Conservation (phyloP, 2,329 filamentous ascomycete species). For the Juglanconis juglandina region DNA sequence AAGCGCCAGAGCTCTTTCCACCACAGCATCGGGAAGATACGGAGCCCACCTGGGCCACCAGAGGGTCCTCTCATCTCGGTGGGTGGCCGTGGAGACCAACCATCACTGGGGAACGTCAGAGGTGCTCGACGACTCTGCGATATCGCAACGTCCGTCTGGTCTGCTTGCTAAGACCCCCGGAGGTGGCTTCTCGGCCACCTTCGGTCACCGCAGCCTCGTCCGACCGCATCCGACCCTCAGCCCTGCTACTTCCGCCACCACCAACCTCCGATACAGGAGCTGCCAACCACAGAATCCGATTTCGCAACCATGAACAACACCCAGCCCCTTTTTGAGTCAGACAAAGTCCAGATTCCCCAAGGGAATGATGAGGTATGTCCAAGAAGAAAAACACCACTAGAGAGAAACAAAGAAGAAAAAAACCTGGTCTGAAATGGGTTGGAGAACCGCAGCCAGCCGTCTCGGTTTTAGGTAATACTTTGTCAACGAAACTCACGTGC, state of each 20-base stretch:
- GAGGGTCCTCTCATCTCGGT: slow-evolving; percentile 1
- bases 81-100: not conserved
- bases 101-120: not conserved
- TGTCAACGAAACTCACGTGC: slow-evolving; percentile 15
- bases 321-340: not conserved
- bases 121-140: slow-evolving; percentile 2
- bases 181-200: not conserved
- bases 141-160: slow-evolving; percentile 6
- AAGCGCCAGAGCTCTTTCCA: not conserved
- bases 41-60: not conserved
- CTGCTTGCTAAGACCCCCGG: not conserved
- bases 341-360: too few relatives aligned
- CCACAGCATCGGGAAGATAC: not conserved
- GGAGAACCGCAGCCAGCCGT: slow-evolving; percentile 10
- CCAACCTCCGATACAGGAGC: slow-evolving; percentile 15
- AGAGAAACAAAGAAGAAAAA: not conserved
- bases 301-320: not conserved
- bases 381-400: not conserved
- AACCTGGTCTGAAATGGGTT: not conserved
- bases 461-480: slow-evolving; percentile 15
- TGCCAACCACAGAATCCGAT: not conserved
- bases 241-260: not conserved
- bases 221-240: slow-evolving; percentile 4
- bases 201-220: slow-evolving; percentile 14
- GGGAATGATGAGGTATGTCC: not conserved